These are phyloP conservation scores for Liquidambar formosana DNA, from an alignment of 164 flowering plant genomes.

Conservation along the genomic window DNA sequence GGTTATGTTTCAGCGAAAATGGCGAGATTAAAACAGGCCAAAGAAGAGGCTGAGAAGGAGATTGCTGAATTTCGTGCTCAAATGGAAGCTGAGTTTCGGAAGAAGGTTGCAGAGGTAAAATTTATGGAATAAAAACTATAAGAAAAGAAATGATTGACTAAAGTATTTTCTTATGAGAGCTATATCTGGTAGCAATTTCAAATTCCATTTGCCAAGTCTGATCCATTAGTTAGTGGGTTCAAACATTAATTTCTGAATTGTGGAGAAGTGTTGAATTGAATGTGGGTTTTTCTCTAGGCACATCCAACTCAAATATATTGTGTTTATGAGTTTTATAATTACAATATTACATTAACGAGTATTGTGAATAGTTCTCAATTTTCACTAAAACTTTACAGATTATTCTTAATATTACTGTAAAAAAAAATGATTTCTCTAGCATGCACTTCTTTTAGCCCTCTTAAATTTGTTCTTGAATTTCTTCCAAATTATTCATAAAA, in stretches of 20 bases:
- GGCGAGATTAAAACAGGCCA: conserved; percentile 63
- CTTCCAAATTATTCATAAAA: too few species aligned
- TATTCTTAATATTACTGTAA: too few species aligned
- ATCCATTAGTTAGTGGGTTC: neutral
- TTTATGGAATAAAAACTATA: neutral
- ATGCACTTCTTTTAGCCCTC: too few species aligned
- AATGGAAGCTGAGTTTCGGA: conserved; percentile 56
- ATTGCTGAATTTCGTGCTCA: conserved; percentile 59
- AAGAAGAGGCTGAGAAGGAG: conserved; percentile 65
- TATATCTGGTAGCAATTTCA: too few species aligned
- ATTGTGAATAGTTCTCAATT: neutral
- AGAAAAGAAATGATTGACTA: neutral
- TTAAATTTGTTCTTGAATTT: too few species aligned
- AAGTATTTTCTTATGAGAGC: too few species aligned
- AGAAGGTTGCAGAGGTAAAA: conserved; percentile 52
- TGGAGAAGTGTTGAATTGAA: neutral
- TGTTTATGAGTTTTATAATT: neutral
- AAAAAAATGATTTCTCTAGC: too few species aligned
- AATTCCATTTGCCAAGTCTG: too few species aligned
- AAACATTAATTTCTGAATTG: too few species aligned
- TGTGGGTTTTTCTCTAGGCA: neutral
- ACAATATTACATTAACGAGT: neutral
- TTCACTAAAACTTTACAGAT: too few species aligned
- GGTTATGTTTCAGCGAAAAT: conserved; percentile 40
- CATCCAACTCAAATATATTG: neutral